Evolutionary conservation across 371 early-diverging fungal species (phyloP), one percentile per base, ranked within the genome.

Genomic region (Apophysomyces ossiformis): DNA sequence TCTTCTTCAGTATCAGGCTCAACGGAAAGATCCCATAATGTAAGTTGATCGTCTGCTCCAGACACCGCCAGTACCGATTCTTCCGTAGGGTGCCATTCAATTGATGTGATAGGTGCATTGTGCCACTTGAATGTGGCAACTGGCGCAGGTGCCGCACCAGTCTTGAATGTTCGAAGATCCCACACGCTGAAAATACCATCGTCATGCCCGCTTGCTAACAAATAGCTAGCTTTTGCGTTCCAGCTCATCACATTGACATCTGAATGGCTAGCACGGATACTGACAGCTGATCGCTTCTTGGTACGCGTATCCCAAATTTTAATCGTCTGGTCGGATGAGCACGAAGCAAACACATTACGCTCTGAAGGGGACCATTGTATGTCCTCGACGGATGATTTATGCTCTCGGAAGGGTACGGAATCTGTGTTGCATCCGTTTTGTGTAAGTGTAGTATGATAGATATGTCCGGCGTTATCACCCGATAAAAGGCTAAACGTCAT

Each of bases 51-150:
- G 74, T 99, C 99, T 11, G 93, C 96, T 11, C 97, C 96, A 7
- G 95, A 79, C 9, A 94, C 97, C n/a, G 91, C 96, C 57, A 97
- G 73, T 15, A 96, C 89, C 12, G 97, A 96, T 66, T 92, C 92
- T 70, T 99, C 99, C 3, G 84, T 86, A 7, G 97, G 96, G 68
- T 94, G 92, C 98, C 98, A 99, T 79, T 99, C 98, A 67, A 99
- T 94, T 9, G 96, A 95, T 4, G 97, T 96, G 67, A 99, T 90
- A 5, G 96, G 92, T 36, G 84, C 87, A 58, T 86, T 86, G 82
- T 99, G 98, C 99, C 99, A 99, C 65, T 90, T 88, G 84, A 96
- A 97, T n/a, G 88, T 88, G 15, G 98, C 98, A n/a, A 96, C 95
- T 0, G 99, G 94, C 18, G 85, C 83, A 45, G 92, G 92, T 35